A percentile compares a stretch with the other conserved stretches of the same genome.
Evolutionary conservation across 148 eudicot species (phyloP).

Genomic region (Fallopia convolvulus): DNA sequence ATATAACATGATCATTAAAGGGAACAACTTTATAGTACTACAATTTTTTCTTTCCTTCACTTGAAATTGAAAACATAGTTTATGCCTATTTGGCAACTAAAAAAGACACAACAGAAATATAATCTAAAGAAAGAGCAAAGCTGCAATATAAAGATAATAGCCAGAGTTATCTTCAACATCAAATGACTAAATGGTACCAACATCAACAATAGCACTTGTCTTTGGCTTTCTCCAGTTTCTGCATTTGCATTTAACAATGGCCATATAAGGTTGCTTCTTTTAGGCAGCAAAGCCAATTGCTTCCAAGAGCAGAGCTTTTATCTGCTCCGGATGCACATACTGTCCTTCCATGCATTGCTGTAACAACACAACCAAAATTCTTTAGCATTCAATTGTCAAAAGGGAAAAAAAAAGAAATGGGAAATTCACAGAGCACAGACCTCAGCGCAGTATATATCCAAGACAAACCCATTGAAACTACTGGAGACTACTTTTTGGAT

Average conservation of each 20-base stretch:
- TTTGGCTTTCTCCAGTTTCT: too few relatives aligned
- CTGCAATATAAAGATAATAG: neutral
- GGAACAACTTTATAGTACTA: too few relatives aligned
- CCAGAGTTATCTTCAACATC: neutral
- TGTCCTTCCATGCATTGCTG: constrained; percentile 90
- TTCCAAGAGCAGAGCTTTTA: constrained; percentile 76
- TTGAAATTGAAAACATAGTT: neutral
- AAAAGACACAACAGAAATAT: neutral
- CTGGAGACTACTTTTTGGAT: constrained; percentile 64
- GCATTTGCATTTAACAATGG: neutral
- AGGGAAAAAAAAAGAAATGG: neutral
- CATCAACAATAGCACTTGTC: too few relatives aligned
- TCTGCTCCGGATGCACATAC: constrained; percentile 76
- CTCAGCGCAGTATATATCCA: constrained; percentile 64
- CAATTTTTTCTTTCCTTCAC: too few relatives aligned
- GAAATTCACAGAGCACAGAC: constrained; percentile 17
- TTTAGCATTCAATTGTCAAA: neutral
- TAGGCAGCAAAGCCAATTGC: constrained; percentile 37
- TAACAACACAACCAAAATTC: neutral
- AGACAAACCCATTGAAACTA: constrained; percentile 61
- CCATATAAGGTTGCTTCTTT: neutral
- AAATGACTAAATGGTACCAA: neutral
- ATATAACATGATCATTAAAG: too few relatives aligned
- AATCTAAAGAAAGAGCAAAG: neutral
- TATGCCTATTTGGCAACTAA: neutral